Base-by-base conservation (phyloP, 179 eudicot species). In the Patellifolia procumbens region DNA sequence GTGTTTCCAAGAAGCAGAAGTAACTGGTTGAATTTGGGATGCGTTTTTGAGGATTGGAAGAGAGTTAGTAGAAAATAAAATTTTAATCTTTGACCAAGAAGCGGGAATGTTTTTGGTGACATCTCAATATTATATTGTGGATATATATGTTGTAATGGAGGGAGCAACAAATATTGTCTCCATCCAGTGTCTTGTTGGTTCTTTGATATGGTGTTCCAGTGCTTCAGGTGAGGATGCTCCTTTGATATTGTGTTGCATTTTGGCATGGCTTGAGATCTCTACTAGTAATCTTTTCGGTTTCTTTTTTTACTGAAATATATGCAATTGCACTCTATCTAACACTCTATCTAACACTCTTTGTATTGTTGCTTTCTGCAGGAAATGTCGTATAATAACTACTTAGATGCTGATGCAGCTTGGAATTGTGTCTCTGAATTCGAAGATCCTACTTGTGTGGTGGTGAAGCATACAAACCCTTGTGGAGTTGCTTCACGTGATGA, bases 321-420 rank as follows among this genome's bases (percentile, higher is more conserved):
- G 2, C 11, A 2, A n/a, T n/a, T n/a, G n/a, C 12, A 58, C 16
- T 67, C 65, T 22, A 55, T 74, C 12, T 43, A 39, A 2, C 12
- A 58, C 16, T 67, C 65, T 22, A 55, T 74, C 12, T 43, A 39
- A 49, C 39, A 39, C 31, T 43, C 15, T n/a, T n/a, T 42, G 16
- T 20, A 19, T 67, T 70, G 64, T 69, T 72, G 16, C 53, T 48
- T 76, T 79, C 63, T 87, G 87, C 94, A 95, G 99, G 98, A 93
- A 73, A 95, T 95, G 99, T 95, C 99, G 7, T 95, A 95, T 78
- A 95, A 95, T 78, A 95, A 95, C 82, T 95, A 90, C 85, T 85
- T 95, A 80, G 99, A 95, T 83, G 97, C 99, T 64, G 98, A 93
- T 86, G 99, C 98, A 70, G 99, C 99, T 78, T 95, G 98, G 99